Base-by-base conservation (phyloP, 2,329 filamentous ascomycete species). In the Phoma sp. region DNA sequence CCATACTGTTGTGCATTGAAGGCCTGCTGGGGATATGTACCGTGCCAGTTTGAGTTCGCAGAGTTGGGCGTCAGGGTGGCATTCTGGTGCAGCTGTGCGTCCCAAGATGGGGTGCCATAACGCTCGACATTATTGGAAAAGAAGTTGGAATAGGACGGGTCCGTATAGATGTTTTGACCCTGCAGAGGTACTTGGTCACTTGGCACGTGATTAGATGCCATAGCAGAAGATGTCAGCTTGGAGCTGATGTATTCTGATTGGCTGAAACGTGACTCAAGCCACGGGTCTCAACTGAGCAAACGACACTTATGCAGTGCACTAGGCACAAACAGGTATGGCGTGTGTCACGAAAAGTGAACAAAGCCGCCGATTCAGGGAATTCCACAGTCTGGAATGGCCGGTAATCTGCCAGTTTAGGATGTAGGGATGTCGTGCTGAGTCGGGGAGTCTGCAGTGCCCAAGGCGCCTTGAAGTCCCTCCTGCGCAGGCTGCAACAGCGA, bases 121-220 rank as follows among this genome's bases (percentile, higher is more conserved):
- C 70, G 71, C 55, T 73, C 66, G 57, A 61, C 61, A 48, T 62
- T 51, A 47, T 60, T 51, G 29, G 64, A 52, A 39, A 71, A 72
- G 43, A 72, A 58, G 41, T 62, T 64, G 32, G 66, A 63, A 30
- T 67, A 75, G 2, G 66, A 57, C 1, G 68, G 55, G 55, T 74
- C 67, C 61, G 57, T 58, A 61, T 73, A 73, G 56, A 73, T 65
- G 55, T 57, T 68, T 57, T 72, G 70, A 37, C 64, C 65, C 54
- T 68, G 68, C 38, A 68, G 42, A 30, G 68, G 64, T 27, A 66
- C 61, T 55, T 69, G 68, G 58, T 72, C 69, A 70, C 47, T 62
- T 14, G 68, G 69, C 71, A 75, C 68, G 71, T 74, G 71, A 74
- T 67, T 70, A 47, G 68, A 61, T 37, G 69, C 71, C 71, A 75